Evolutionary conservation across 495 filamentous ascomycete species (phyloP), one percentile per base, ranked within the genome.

Genomic region (Tuber magnatum): DNA sequence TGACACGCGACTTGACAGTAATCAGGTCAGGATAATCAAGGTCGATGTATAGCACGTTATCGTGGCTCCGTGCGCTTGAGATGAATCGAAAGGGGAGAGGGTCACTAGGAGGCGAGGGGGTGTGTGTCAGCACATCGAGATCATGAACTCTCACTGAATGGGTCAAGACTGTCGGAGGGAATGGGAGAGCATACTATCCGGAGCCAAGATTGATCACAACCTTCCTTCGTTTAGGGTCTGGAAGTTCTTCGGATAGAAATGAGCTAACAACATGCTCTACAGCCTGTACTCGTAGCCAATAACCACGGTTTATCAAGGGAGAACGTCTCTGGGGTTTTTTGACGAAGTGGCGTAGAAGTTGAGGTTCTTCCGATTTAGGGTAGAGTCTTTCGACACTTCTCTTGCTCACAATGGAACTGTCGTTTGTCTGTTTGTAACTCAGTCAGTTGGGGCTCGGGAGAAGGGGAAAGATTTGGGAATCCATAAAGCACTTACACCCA

Each of bases 11-110:
- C 84, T 97, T 98, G 81, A 88, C 89, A 44, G 85, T 78, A 81
- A 97, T 94, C 70, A 97, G 84, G 72, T 92, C 89, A 43, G 90
- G 89, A 80, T 94, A 97, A 82, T 97, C 94, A 46, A 97, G 89
- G 83, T 98, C 94, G 68, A 97, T 86, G 78, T 97, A 97, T 46
- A 85, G 88, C 41, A 86, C 87, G 73, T 88, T 83, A 18, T 83
- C 83, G 20, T 84, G 73, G 18, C 86, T 82, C 8, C 87, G 85
- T 76, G 92, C 89, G 77, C 89, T 86, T 10, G 87, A 86, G 72
- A 95, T 87, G 74, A 91, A 92, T 80, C 93, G 92, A 85, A 94
- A 97, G 0, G 93, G 92, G n/a, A 96, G 85, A 56, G 94, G 92
- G 86, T 97, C 94, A 84, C 94, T 97, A 83, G 75, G 61, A n/a